These are phyloP conservation scores for Physcia stellaris DNA, from an alignment of 495 filamentous ascomycete species.

Conservation along the genomic window DNA sequence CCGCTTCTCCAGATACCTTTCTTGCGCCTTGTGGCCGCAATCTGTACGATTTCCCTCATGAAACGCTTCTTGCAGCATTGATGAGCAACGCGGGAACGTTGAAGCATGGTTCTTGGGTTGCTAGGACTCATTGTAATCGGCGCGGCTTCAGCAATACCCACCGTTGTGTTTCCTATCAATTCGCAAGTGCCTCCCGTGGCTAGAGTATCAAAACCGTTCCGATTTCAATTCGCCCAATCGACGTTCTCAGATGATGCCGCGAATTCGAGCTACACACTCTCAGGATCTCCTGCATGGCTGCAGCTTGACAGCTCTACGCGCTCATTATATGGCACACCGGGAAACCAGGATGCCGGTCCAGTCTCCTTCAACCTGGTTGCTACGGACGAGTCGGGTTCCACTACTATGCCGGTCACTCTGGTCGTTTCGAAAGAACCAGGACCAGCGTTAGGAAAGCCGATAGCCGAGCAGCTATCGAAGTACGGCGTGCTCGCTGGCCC, in stretches of 20 bases:
- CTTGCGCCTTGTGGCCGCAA: no score
- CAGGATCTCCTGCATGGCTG: conserved; percentile 53
- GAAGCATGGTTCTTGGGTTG: no score
- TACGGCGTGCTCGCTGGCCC: conserved; percentile 34
- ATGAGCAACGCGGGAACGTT: no score
- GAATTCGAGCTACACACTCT: conserved; percentile 47
- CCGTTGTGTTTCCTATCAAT: conserved; percentile 56
- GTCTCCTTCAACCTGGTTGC: conserved; percentile 44
- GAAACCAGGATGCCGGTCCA: conserved; percentile 38
- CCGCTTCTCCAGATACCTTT: no score
- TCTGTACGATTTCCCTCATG: no score
- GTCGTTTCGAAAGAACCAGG: conserved; percentile 44
- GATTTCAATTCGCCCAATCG: conserved; percentile 51
- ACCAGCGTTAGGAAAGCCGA: conserved; percentile 31
- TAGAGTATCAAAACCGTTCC: conserved; percentile 46
- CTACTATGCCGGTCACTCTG: conserved; percentile 43
- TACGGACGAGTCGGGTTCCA: conserved; percentile 43
- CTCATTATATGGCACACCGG: conserved; percentile 52
- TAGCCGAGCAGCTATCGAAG: conserved; percentile 33
- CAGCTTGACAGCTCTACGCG: conserved; percentile 46
- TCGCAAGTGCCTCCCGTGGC: conserved; percentile 67
- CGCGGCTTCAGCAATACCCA: conserved; percentile 28
- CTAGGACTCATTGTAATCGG: no score
- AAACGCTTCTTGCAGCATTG: no score
- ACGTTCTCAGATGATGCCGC: conserved; percentile 46